Percentiles rank a stretch among this genome's conserved stretches.
Evolutionary conservation across 2,329 filamentous ascomycete species (phyloP).

Genomic region (Nannizzia gypsea): DNA sequence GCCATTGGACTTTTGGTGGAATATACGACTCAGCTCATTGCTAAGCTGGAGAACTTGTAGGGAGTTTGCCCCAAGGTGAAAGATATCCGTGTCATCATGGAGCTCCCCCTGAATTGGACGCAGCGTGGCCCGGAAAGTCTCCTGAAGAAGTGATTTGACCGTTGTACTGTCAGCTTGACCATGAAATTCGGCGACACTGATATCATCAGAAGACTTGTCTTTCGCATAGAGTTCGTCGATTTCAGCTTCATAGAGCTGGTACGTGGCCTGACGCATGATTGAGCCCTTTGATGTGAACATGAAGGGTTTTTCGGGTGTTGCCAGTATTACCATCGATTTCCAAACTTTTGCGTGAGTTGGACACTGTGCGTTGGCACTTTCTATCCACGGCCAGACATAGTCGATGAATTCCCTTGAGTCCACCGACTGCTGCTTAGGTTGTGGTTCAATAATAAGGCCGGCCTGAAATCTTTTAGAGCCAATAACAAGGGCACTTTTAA

Average conservation of each 20-base stretch:
- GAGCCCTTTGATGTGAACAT: neutral
- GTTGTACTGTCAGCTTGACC: neutral
- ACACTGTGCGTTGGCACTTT: neutral
- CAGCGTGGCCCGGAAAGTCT: neutral
- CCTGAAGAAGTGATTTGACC: neutral
- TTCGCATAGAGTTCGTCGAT: neutral
- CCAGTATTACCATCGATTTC: neutral
- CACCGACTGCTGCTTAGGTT: too few species aligned
- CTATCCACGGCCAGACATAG: neutral
- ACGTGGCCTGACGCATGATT: neutral
- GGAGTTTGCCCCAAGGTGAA: neutral
- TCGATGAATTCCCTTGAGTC: too few species aligned
- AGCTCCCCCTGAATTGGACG: neutral
- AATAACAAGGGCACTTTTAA: neutral
- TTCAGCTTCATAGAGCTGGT: neutral
- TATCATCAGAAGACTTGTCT: neutral
- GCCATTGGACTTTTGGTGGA: too few species aligned
- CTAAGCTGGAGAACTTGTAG: neutral
- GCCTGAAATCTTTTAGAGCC: neutral
- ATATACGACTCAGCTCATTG: too few species aligned
- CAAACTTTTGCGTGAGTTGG: neutral
- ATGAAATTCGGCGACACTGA: neutral
- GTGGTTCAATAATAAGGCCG: too few species aligned
- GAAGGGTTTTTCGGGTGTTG: neutral
- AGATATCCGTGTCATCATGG: neutral